Conservation (phyloP, 495 filamentous ascomycete genomes). For the Bacidia rubella region DNA sequence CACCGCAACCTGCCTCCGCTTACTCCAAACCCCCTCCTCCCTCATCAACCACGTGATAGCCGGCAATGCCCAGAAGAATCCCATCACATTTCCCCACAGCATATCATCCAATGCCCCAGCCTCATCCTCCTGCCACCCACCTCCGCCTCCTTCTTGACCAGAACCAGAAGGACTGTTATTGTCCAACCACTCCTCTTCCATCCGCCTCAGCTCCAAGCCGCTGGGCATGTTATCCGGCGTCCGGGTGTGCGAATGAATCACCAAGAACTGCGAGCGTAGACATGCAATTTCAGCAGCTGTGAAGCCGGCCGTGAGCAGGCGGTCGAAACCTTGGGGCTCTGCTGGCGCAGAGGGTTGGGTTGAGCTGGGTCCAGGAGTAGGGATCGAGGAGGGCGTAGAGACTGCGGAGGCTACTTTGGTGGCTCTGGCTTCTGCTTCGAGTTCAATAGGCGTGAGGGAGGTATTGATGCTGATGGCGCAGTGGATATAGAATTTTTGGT, state of each 20-base stretch:
- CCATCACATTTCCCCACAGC: slow-evolving; percentile 75
- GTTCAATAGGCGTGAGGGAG: slow-evolving; percentile 47
- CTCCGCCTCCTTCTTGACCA: slow-evolving; percentile 20
- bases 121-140: slow-evolving; percentile 38
- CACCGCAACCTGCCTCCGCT: slow-evolving; percentile 70
- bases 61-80: slow-evolving; percentile 88
- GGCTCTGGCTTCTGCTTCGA: slow-evolving; percentile 49
- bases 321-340: slow-evolving; percentile 73
- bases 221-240: slow-evolving; percentile 78
- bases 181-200: slow-evolving; percentile 93
- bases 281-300: slow-evolving; percentile 64
- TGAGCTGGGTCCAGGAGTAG: not conserved
- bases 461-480: slow-evolving; percentile 68
- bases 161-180: slow-evolving; percentile 30
- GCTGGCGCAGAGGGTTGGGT: slow-evolving; percentile 8
- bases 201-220: slow-evolving; percentile 39
- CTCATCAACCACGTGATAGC: slow-evolving; percentile 71
- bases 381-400: slow-evolving; percentile 10
- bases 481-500: slow-evolving; percentile 58
- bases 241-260: slow-evolving; percentile 58
- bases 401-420: slow-evolving; percentile 28
- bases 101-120: slow-evolving; percentile 61
- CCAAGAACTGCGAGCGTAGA: slow-evolving; percentile 73
- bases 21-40: slow-evolving; percentile 80
- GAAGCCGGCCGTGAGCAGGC: slow-evolving; percentile 67